A percentile compares a stretch with the other conserved stretches of the same genome.
phyloP scores from a whole-genome alignment of 2,329 filamentous ascomycete genomes.

The Cladosporium oxysporum region DNA sequence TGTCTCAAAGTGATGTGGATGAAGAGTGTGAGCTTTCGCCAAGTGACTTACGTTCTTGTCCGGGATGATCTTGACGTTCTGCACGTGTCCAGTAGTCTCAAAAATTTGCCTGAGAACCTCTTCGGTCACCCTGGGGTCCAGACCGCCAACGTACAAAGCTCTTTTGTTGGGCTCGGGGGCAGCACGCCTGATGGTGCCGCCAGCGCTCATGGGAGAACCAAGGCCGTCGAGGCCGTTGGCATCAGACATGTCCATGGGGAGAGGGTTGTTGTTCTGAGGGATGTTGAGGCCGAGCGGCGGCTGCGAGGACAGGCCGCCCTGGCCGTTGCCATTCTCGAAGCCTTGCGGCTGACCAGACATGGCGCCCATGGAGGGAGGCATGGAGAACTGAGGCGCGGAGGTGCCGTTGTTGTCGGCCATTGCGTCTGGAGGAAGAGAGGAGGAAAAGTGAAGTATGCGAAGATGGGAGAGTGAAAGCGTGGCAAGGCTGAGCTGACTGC shows the following conservation, averaged over 20 bases:
- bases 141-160: constrained; percentile 90
- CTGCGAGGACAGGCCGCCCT: constrained; percentile 88
- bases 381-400: constrained; percentile 12
- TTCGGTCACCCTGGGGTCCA: constrained; percentile 93
- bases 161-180: constrained; percentile 98
- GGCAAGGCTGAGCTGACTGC: constrained; percentile 20
- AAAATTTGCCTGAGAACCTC: constrained; percentile 97
- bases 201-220: constrained; percentile 82
- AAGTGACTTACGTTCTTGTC: constrained; percentile 88
- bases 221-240: constrained; percentile 67
- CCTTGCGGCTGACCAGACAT: constrained; percentile 38
- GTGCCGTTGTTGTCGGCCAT: constrained; percentile 18
- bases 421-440: constrained; percentile 3
- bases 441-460: constrained; percentile 14
- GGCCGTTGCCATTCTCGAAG: constrained; percentile 69
- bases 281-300: constrained; percentile 71
- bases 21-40: neutral
- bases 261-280: constrained; percentile 93
- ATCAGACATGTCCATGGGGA: constrained; percentile 74
- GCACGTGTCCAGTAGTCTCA: constrained; percentile 96
- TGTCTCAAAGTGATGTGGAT: neutral
- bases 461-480: constrained; percentile 12
- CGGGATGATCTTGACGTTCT: constrained; percentile 98
- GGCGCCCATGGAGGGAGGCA: constrained; percentile 14
- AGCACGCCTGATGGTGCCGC: constrained; percentile 80